These are phyloP conservation scores for Aspergillus ustus DNA, from an alignment of 2,329 filamentous ascomycete genomes.

Conservation along the genomic window DNA sequence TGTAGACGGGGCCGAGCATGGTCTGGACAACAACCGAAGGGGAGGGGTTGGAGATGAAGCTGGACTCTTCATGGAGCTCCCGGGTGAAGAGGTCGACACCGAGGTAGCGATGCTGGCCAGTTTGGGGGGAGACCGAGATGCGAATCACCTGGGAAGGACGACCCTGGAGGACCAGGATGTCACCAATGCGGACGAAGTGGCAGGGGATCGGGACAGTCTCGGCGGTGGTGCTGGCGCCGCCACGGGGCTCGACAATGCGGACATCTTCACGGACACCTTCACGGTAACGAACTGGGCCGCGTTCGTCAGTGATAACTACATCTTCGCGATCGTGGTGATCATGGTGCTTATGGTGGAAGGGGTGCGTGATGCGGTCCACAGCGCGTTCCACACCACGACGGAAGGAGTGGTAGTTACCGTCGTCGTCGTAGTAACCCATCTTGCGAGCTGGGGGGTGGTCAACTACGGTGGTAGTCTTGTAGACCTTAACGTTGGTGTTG, in stretches of 20 bases:
- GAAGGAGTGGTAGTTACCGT: conserved; percentile 76
- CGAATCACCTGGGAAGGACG: conserved; percentile 99
- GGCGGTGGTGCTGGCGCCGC: conserved; percentile 53
- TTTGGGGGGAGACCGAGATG: conserved; percentile 97
- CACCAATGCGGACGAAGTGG: conserved; percentile 99
- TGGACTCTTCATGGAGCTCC: conserved; percentile 98
- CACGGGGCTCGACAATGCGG: conserved; percentile 57
- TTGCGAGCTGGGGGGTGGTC: conserved; percentile 60
- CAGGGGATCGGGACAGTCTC: conserved; percentile 98
- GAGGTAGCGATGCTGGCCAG: conserved; percentile 98
- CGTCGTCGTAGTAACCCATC: conserved; percentile 82
- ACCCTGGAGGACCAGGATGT: conserved; percentile 98
- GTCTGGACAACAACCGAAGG: conserved; percentile 98
- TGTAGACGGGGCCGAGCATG: conserved; percentile 99
- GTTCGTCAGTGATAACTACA: conserved; percentile 46
- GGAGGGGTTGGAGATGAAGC: conserved; percentile 94
- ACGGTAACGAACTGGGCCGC: conserved; percentile 51
- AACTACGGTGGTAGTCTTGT: conserved; percentile 53
- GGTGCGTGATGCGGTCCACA: conserved; percentile 68
- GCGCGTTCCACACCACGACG: conserved; percentile 71
- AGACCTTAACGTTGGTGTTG: conserved; percentile 55
- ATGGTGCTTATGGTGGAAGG: conserved; percentile 56
- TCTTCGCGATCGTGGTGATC: conserved; percentile 39
- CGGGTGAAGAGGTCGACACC: conserved; percentile 99
- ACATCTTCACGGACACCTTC: conserved; percentile 51